Conservation (phyloP, 2,329 filamentous ascomycete genomes). For the Cephalotrichum gorgonifer region DNA sequence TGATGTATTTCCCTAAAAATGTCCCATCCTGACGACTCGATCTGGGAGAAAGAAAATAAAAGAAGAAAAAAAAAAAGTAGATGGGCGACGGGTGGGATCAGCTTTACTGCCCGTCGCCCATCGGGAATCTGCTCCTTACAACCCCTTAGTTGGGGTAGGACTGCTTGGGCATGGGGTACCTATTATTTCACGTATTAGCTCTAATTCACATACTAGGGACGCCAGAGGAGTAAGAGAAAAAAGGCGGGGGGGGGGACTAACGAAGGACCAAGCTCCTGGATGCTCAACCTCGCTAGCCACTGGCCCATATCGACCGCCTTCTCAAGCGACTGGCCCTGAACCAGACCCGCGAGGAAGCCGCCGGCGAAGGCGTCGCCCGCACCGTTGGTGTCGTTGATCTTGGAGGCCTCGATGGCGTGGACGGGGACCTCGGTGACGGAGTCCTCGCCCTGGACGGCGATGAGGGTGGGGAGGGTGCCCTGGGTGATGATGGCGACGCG, state of each 20-base stretch:
- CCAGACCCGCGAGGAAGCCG: constrained; percentile 82
- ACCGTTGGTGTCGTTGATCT: constrained; percentile 94
- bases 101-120: not conserved
- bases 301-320: constrained; percentile 83
- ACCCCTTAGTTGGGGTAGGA: constrained; percentile 42
- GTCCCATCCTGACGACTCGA: not conserved
- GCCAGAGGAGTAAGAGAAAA: not conserved
- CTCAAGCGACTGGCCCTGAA: constrained; percentile 72
- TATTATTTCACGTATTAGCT: constrained; percentile 21
- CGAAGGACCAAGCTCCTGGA: constrained; percentile 92
- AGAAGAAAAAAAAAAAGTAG: no score
- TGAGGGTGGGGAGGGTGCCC: constrained; percentile 81
- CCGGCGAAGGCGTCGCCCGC: constrained; percentile 95
- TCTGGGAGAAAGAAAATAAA: not conserved
- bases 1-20: not conserved
- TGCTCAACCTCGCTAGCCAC: constrained; percentile 90
- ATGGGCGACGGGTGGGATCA: no score
- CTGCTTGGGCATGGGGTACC: constrained; percentile 76
- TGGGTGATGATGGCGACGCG: constrained; percentile 89
- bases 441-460: constrained; percentile 63
- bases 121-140: not conserved
- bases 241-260: constrained; percentile 42
- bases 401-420: constrained; percentile 61
- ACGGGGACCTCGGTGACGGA: constrained; percentile 71
- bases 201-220: not conserved